These are phyloP conservation scores for Groenewaldozyma auringiensis DNA, from an alignment of 1,139 yeast genomes.

Conservation along the genomic window DNA sequence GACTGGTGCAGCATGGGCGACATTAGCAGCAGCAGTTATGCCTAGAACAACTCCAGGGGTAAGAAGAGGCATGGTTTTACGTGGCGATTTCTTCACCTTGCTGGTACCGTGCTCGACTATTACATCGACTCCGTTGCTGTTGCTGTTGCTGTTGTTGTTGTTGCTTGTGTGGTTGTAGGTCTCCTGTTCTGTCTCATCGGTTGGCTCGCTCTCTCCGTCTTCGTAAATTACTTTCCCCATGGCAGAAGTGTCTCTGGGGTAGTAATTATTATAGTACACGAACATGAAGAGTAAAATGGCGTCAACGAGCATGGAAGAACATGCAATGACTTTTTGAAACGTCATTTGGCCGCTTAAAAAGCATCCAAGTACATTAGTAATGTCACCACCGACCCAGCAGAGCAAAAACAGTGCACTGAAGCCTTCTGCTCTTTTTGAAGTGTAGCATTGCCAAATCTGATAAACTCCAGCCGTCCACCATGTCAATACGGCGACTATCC, in stretches of 20 bases:
- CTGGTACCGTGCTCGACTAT: not conserved
- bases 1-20: not conserved
- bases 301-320: slow-evolving; percentile 23
- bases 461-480: slow-evolving; percentile 29
- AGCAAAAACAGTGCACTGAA: slow-evolving; percentile 25
- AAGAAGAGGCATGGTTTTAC: not conserved
- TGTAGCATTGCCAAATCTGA: slow-evolving; percentile 25
- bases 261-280: slow-evolving; percentile 18
- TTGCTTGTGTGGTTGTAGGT: not conserved
- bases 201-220: not conserved
- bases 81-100: not conserved
- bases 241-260: not conserved
- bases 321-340: slow-evolving; percentile 27
- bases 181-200: not conserved
- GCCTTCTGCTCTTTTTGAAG: slow-evolving; percentile 27
- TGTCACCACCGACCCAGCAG: slow-evolving; percentile 29
- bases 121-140: not conserved
- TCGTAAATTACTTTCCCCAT: not conserved
- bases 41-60: not conserved
- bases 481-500: slow-evolving; percentile 20
- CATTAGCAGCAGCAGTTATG: not conserved
- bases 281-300: slow-evolving; percentile 23
- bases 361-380: slow-evolving; percentile 27
- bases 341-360: slow-evolving; percentile 27
- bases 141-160: not conserved